Evolutionary conservation across 78 protist species (phyloP).

Genomic region (Dictyostelium discoideum): DNA sequence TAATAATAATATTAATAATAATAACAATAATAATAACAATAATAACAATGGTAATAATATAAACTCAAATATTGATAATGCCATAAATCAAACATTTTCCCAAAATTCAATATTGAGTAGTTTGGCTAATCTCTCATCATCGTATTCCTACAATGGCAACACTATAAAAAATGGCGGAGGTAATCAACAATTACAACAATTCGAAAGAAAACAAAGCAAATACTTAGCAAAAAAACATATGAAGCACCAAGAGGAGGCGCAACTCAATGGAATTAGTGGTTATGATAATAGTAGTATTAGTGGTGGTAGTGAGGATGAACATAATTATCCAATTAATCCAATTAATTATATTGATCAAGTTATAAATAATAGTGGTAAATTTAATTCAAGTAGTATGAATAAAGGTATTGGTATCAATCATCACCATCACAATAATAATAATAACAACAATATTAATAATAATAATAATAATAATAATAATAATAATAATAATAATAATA

Average conservation of each 20-base stretch:
- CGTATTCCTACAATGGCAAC: background rate
- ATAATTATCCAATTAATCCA: slow-evolving; percentile 13
- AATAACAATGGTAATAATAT: background rate
- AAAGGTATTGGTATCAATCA: background rate
- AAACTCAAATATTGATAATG: background rate
- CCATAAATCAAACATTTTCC: background rate
- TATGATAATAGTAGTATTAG: background rate
- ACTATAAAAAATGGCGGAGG: background rate
- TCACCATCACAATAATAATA: background rate
- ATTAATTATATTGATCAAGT: background rate
- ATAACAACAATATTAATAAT: background rate
- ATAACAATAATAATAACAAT: background rate
- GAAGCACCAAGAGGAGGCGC: slow-evolving; percentile 12
- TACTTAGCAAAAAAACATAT: background rate
- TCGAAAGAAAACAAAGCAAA: background rate
- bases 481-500: background rate
- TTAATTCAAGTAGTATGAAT: background rate
- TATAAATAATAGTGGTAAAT: background rate
- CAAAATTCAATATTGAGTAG: background rate
- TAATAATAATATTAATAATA: background rate
- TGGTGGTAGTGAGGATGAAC: slow-evolving; percentile 13
- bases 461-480: background rate
- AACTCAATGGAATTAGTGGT: background rate
- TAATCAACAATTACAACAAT: slow-evolving; percentile 6
- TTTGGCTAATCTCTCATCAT: slow-evolving; percentile 6